Percentiles rank a stretch among this genome's conserved stretches.
phyloP scores from a whole-genome alignment of 345 rosid species.

The Iberis pinnata region DNA sequence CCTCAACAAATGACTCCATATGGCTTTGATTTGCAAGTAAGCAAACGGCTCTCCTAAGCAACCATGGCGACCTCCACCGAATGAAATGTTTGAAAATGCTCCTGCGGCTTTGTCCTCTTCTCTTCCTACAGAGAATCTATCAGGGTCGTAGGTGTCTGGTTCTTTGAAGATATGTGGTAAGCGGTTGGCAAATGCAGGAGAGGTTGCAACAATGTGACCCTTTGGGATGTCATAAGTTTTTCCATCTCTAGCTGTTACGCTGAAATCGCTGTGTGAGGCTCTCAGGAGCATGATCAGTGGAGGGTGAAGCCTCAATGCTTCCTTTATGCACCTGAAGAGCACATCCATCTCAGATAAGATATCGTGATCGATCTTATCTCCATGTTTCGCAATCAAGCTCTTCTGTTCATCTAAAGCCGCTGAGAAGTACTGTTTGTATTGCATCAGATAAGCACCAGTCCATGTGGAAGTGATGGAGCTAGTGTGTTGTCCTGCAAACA shows the following conservation, averaged over 20 bases:
- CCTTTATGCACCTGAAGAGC: conserved; percentile 86
- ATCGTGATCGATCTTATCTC: conserved; percentile 82
- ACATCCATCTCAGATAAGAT: conserved; percentile 86
- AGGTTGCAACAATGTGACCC: conserved; percentile 90
- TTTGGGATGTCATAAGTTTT: conserved; percentile 81
- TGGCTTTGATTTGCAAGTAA: conserved; percentile 94
- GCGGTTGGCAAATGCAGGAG: conserved; percentile 94
- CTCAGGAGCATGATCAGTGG: conserved; percentile 88
- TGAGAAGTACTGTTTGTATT: conserved; percentile 47
- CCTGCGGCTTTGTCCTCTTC: conserved; percentile 94
- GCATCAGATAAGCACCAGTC: conserved; percentile 90
- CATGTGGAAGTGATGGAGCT: conserved; percentile 97
- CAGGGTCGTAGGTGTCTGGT: conserved; percentile 79
- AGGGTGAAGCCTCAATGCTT: conserved; percentile 94
- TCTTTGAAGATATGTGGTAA: conserved; percentile 71
- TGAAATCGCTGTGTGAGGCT: conserved; percentile 76
- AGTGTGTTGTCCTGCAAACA: conserved; percentile 98
- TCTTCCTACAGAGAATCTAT: conserved; percentile 73
- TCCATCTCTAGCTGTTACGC: conserved; percentile 69
- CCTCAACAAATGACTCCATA: conserved; percentile 94
- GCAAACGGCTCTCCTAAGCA: conserved; percentile 98
- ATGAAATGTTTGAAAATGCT: conserved; percentile 79
- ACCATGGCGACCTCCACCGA: conserved; percentile 98
- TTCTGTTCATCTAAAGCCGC: conserved; percentile 78
- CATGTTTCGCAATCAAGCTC: conserved; percentile 59